Base-by-base conservation (phyloP, 129 eudicot genomes). In the Glebionis coronaria region DNA sequence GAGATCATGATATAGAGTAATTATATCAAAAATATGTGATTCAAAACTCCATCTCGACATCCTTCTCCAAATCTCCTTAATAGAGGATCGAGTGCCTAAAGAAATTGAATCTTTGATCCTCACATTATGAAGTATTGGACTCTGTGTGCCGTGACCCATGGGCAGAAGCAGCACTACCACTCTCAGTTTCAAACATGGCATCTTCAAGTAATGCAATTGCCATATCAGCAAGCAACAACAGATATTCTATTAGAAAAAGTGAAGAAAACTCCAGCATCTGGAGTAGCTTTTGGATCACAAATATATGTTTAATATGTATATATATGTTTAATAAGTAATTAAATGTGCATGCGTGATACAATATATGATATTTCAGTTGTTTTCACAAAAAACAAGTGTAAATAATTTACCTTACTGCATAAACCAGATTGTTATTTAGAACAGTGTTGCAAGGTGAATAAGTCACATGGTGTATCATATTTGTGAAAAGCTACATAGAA, bases 171-270 rank as follows among this genome's bases (percentile, higher is more conserved):
- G 82, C 54, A 73, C 71, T 75, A 61, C 73, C 56, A 52, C 80
- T 91, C 70, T 80, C 83, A 2, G 62, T 61, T 54, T 85, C 90
- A 70, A 79, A 68, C 78, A 87, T 87, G 2, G 86, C 73, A 77
- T 89, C 97, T 76, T 89, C 97, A 73, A 87, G 85, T 35, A 89
- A 80, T 44, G 99, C 86, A 66, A 94, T 82, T 94, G 99, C 99
- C 97, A 94, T 62, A 94, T 96, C 96, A 76, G 98, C 95, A 52
- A 93, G 88, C 84, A 88, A 93, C 14, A 94, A 70, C 67, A 90
- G 93, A 71, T 84, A 94, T 59, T 94, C 97, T 54, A 89, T 85
- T 19, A 94, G 92, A 47, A 91, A 94, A 35, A 94, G 92, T 20
- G 98, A 86, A 23, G 98, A 80, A 72, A 63, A 88, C 72, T 31